Conservation (phyloP, 2,329 filamentous ascomycete species). For the Atkinsonella texensis region DNA sequence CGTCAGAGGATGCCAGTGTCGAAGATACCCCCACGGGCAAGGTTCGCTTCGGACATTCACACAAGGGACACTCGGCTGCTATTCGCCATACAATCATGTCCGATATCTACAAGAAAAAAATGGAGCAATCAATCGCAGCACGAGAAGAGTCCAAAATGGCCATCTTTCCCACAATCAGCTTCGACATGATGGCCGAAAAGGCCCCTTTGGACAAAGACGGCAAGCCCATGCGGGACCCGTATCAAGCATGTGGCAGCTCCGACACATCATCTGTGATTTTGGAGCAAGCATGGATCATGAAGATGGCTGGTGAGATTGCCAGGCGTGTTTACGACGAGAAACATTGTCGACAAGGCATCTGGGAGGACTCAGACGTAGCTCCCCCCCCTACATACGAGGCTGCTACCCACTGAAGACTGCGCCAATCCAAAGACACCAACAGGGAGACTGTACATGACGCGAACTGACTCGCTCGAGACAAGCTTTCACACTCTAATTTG, state of each 20-base stretch:
- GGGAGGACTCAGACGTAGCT: conserved; percentile 41
- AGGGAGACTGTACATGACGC: background rate
- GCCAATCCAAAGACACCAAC: background rate
- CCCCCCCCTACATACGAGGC: conserved; percentile 54
- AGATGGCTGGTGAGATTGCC: conserved; percentile 89
- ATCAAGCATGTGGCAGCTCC: conserved; percentile 21
- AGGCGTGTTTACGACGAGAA: conserved; percentile 82
- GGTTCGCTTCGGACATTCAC: conserved; percentile 26
- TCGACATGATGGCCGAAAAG: conserved; percentile 12
- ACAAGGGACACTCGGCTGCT: conserved; percentile 9
- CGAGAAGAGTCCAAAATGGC: conserved; percentile 10
- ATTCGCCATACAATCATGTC: conserved; percentile 14
- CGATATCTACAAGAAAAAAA: conserved; percentile 12
- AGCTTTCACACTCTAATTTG: conserved; percentile 4
- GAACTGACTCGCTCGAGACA: background rate
- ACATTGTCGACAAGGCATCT: conserved; percentile 26
- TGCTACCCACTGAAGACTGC: conserved; percentile 13
- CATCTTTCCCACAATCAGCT: conserved; percentile 4
- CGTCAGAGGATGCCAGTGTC: conserved; percentile 29
- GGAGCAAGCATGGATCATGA: conserved; percentile 78
- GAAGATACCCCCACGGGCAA: conserved; percentile 21
- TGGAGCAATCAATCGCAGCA: conserved; percentile 14
- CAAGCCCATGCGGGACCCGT: conserved; percentile 16
- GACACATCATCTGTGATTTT: conserved; percentile 50
- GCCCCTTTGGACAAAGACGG: conserved; percentile 18